Percentiles rank a stretch among this genome's conserved stretches.
These are phyloP conservation scores for Penicillium canariense DNA, from an alignment of 495 filamentous ascomycete species.

Conservation along the genomic window DNA sequence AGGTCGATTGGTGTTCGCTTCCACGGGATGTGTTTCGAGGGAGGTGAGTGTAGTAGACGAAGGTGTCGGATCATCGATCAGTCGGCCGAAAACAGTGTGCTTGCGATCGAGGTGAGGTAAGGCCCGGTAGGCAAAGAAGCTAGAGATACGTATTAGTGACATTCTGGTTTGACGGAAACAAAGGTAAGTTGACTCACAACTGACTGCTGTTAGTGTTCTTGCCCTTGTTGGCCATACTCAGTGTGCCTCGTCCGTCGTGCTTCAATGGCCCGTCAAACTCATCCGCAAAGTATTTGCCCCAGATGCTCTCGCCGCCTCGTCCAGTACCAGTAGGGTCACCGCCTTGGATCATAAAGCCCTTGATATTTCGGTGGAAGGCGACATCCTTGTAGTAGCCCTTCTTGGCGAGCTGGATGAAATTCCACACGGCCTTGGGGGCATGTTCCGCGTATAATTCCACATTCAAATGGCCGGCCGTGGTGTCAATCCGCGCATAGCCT, in stretches of 20 bases:
- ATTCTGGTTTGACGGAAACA: not conserved
- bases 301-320: constrained; percentile 79
- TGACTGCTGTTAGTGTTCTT: constrained; percentile 95
- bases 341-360: constrained; percentile 97
- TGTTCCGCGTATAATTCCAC: constrained; percentile 88
- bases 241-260: constrained; percentile 73
- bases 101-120: constrained; percentile 85
- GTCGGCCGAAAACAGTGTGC: constrained; percentile 89
- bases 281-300: constrained; percentile 89
- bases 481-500: constrained; percentile 87
- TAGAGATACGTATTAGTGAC: constrained; percentile 19
- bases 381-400: constrained; percentile 85
- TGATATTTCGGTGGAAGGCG: constrained; percentile 87
- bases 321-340: constrained; percentile 71
- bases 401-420: constrained; percentile 86
- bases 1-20: constrained; percentile 66
- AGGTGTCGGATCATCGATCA: constrained; percentile 72
- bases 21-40: constrained; percentile 70
- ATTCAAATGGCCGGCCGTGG: constrained; percentile 77
- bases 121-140: constrained; percentile 83
- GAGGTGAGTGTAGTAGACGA: constrained; percentile 57
- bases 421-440: constrained; percentile 92
- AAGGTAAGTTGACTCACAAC: constrained; percentile 51
- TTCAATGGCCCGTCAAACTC: constrained; percentile 86
- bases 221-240: constrained; percentile 97